Conservation (phyloP, 352 stramenopile genomes). For the Globisporangium recalcitrans region DNA sequence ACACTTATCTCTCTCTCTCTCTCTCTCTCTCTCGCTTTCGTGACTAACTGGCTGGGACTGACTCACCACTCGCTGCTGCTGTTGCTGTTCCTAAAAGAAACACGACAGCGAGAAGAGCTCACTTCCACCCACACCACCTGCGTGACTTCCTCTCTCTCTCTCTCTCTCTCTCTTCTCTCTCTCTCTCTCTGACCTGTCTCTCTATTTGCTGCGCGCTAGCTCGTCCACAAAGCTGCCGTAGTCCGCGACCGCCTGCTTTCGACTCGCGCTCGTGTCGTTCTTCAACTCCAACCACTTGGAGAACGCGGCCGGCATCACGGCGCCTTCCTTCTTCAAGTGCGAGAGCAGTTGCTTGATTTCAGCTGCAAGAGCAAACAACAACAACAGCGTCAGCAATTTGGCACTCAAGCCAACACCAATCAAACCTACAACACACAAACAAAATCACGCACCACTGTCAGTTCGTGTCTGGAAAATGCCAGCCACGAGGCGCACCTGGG, state of each 20-base stretch:
- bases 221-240: slow-evolving; percentile 72
- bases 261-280: slow-evolving; percentile 67
- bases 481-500: slow-evolving; percentile 50
- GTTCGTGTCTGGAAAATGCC: slow-evolving; percentile 64
- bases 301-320: slow-evolving; percentile 41
- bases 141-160: not conserved
- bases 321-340: slow-evolving; percentile 64
- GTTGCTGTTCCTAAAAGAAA: not conserved
- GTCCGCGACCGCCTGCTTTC: slow-evolving; percentile 60
- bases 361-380: slow-evolving; percentile 29
- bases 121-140: not conserved
- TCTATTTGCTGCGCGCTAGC: slow-evolving; percentile 60
- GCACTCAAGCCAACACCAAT: slow-evolving; percentile 4
- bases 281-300: slow-evolving; percentile 72
- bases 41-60: not conserved
- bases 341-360: slow-evolving; percentile 61
- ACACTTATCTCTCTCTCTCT: not conserved
- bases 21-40: not conserved
- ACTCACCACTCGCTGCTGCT: not conserved
- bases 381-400: not conserved
- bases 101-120: not conserved
- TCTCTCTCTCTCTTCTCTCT: not conserved
- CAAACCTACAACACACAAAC: slow-evolving; percentile 7
- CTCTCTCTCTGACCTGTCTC: not conserved
- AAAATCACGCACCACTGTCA: slow-evolving; percentile 38